These are phyloP conservation scores for Paecilomyces sp. DNA, from an alignment of 2,329 filamentous ascomycete species.

Conservation along the genomic window DNA sequence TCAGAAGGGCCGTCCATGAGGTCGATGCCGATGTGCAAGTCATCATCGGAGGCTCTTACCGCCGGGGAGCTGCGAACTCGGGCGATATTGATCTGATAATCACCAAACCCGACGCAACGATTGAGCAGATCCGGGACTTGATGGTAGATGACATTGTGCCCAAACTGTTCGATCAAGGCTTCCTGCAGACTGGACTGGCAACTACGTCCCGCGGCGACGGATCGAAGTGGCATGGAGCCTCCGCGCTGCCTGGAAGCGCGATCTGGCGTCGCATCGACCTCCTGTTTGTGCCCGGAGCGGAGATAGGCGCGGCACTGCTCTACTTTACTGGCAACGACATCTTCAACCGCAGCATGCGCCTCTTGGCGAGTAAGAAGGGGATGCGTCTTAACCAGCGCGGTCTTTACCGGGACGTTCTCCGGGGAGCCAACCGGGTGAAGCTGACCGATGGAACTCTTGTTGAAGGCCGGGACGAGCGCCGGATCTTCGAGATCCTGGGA, in stretches of 20 bases:
- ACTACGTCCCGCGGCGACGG: slow-evolving; percentile 49
- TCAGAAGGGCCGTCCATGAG: slow-evolving; percentile 50
- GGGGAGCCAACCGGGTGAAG: slow-evolving; percentile 51
- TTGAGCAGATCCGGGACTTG: slow-evolving; percentile 54
- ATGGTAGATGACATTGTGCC: slow-evolving; percentile 58
- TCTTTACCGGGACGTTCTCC: slow-evolving; percentile 63
- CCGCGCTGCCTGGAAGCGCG: slow-evolving; percentile 53
- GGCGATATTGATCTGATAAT: slow-evolving; percentile 83
- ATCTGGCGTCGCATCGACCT: slow-evolving; percentile 80
- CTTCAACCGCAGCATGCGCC: slow-evolving; percentile 79
- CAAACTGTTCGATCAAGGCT: slow-evolving; percentile 51
- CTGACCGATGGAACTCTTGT: slow-evolving; percentile 62
- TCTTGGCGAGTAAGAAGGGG: slow-evolving; percentile 70
- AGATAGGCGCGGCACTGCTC: slow-evolving; percentile 79
- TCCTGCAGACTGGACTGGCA: slow-evolving; percentile 65
- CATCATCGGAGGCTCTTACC: slow-evolving; percentile 77
- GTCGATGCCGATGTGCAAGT: slow-evolving; percentile 61
- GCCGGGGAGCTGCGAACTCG: slow-evolving; percentile 65
- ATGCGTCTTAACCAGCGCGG: slow-evolving; percentile 83
- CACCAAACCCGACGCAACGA: slow-evolving; percentile 56
- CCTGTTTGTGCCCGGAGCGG: slow-evolving; percentile 68
- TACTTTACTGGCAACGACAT: slow-evolving; percentile 96
- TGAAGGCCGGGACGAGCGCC: slow-evolving; percentile 67
- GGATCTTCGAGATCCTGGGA: slow-evolving; percentile 72
- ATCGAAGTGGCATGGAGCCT: slow-evolving; percentile 86